Conservation (phyloP, 164 flowering plant genomes). For the Liriodendron chinense region DNA sequence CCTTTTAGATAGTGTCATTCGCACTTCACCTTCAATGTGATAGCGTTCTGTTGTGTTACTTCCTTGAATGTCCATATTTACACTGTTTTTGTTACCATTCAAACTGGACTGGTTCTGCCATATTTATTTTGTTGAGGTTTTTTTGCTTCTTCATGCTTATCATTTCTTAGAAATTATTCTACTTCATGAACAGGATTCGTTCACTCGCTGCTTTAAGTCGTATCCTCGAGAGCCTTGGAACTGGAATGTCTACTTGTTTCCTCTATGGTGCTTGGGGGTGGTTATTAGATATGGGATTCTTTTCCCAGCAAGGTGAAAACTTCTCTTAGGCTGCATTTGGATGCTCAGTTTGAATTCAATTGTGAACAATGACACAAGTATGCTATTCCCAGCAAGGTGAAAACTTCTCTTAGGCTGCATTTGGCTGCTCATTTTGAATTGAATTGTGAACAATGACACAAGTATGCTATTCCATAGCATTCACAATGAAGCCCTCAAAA, state of each 20-base stretch:
- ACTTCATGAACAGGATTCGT: conserved; percentile 63
- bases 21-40: too few relatives aligned
- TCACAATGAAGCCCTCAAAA: too few relatives aligned
- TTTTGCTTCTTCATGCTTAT: background rate
- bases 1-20: too few relatives aligned
- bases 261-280: conserved; percentile 88
- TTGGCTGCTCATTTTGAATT: background rate
- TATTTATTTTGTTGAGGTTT: background rate
- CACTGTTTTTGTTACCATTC: too few relatives aligned
- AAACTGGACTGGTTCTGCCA: too few relatives aligned
- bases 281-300: conserved; percentile 65
- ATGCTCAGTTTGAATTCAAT: too few relatives aligned
- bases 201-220: conserved; percentile 96
- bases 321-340: background rate
- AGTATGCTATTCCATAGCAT: too few relatives aligned
- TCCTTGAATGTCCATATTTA: too few relatives aligned
- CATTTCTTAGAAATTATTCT: background rate
- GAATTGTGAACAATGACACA: too few relatives aligned
- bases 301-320: conserved; percentile 67
- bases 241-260: conserved; percentile 92
- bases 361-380: too few relatives aligned
- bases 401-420: background rate
- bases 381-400: too few relatives aligned
- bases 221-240: conserved; percentile 97
- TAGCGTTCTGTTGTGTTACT: too few relatives aligned